Conservation (phyloP, 1,284 basidiomycete genomes). For the Xanthoconium separans region DNA sequence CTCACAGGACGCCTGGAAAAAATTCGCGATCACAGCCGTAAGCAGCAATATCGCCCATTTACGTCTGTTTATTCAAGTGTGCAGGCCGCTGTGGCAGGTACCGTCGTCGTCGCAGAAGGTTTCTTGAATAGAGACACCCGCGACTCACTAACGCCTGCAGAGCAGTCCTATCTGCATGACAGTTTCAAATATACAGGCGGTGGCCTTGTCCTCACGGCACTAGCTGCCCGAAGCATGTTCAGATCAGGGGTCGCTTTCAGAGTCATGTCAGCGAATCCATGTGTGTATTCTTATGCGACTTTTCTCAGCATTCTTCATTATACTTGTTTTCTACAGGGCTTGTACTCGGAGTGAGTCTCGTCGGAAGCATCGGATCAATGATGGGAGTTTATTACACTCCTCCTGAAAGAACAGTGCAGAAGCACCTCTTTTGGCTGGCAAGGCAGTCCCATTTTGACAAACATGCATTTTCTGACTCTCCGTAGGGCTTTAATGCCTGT, state of each 20-base stretch:
- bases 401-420: conserved; percentile 69
- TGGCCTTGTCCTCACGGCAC: conserved; percentile 75
- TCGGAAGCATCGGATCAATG: conserved; percentile 76
- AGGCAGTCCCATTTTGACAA: conserved; percentile 26
- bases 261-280: conserved; percentile 87
- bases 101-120: conserved; percentile 60
- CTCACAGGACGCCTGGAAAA: conserved; percentile 46
- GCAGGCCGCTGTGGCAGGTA: conserved; percentile 68
- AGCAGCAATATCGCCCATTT: conserved; percentile 16
- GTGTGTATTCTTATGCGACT: conserved; percentile 41
- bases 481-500: conserved; percentile 80
- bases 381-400: conserved; percentile 75
- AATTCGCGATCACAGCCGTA: conserved; percentile 51
- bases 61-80: conserved; percentile 6
- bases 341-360: conserved; percentile 81
- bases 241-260: conserved; percentile 71
- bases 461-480: conserved; percentile 7
- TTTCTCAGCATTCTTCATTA: background rate
- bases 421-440: conserved; percentile 78
- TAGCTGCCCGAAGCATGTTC: conserved; percentile 79
- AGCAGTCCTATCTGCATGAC: conserved; percentile 74
- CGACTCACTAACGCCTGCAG: conserved; percentile 58
- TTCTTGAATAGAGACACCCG: conserved; percentile 79
- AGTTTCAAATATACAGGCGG: conserved; percentile 86
- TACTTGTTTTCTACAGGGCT: conserved; percentile 50